A percentile compares a stretch with the other conserved stretches of the same genome.
phyloP scores from a whole-genome alignment of 2,329 filamentous ascomycete genomes.

The Fusarium verrucosum region DNA sequence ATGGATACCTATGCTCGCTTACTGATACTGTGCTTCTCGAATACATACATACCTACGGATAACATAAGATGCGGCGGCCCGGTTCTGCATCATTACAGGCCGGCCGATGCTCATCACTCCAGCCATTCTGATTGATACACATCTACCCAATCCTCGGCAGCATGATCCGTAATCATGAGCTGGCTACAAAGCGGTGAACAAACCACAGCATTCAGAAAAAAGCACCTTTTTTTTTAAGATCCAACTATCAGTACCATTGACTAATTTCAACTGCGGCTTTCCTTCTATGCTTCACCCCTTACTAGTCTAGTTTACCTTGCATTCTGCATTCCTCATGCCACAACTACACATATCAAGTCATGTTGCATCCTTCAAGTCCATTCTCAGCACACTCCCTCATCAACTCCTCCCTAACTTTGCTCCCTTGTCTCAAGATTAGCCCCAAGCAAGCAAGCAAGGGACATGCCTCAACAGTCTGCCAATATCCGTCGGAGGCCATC shows the following conservation, averaged over 20 bases:
- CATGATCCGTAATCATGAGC: neutral
- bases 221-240: neutral
- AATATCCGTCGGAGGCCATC: neutral
- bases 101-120: neutral
- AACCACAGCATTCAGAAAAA: neutral
- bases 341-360: neutral
- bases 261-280: neutral
- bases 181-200: slow-evolving; percentile 14
- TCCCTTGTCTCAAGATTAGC: slow-evolving; percentile 1
- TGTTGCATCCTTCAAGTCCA: neutral
- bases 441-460: neutral
- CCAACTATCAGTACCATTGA: neutral
- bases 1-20: slow-evolving; percentile 9
- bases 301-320: slow-evolving; percentile 10
- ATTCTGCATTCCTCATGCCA: slow-evolving; percentile 24
- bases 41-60: too few species aligned
- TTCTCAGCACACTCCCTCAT: neutral
- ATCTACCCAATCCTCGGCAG: neutral
- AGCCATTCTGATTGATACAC: neutral
- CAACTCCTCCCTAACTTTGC: neutral
- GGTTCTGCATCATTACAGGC: neutral
- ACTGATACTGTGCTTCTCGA: neutral
- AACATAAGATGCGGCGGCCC: slow-evolving; percentile 29
- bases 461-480: neutral
- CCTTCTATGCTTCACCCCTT: neutral